Percentiles rank a stretch among this genome's conserved stretches.
Conservation (phyloP, 208 protist species). For the Leishmania aethiopica region DNA sequence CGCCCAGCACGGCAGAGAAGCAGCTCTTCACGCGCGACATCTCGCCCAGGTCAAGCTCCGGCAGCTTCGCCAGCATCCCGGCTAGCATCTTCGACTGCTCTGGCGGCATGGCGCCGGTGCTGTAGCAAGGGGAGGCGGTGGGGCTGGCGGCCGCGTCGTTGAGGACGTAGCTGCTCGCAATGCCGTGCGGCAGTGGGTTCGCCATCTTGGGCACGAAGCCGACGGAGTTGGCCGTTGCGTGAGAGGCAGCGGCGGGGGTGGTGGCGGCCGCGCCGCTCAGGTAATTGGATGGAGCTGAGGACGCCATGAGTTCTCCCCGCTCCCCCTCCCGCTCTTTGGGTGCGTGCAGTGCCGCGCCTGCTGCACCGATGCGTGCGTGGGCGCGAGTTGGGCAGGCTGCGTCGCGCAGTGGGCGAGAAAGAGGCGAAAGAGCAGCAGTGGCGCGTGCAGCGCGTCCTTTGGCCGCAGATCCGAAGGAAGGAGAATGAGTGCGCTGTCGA, state of each 20-base stretch:
- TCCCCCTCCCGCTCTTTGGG: neutral
- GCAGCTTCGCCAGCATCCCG: conserved; percentile 40
- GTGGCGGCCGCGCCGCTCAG: neutral
- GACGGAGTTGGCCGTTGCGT: neutral
- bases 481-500: neutral
- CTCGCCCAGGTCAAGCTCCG: conserved; percentile 78
- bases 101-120: neutral
- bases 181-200: neutral
- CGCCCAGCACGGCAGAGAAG: conserved; percentile 48
- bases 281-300: neutral
- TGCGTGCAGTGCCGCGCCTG: neutral
- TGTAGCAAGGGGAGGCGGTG: neutral
- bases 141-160: neutral
- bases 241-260: neutral
- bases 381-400: neutral
- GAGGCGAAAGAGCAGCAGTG: neutral
- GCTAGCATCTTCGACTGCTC: conserved; percentile 30
- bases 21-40: conserved; percentile 50
- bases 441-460: neutral
- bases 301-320: neutral
- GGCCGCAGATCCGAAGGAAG: neutral
- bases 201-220: conserved; percentile 7
- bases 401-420: neutral
- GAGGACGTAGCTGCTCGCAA: conserved; percentile 1
- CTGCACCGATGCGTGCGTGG: neutral